These are phyloP conservation scores for Mortierella sp. DNA, from an alignment of 371 early-diverging fungal genomes.

Conservation along the genomic window DNA sequence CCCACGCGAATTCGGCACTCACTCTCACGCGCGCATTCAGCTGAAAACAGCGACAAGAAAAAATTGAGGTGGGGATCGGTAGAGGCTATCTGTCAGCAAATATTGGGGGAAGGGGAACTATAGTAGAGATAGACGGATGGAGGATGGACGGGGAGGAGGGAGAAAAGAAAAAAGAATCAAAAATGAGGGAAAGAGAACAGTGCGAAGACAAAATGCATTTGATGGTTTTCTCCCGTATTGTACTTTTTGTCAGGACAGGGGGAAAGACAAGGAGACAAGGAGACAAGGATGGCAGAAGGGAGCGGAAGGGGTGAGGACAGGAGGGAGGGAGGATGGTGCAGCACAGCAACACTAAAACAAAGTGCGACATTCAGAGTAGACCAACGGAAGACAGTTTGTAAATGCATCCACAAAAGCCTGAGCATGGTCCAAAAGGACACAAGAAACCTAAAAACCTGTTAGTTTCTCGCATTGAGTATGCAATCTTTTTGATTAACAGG, in stretches of 20 bases:
- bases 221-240: background rate
- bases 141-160: background rate
- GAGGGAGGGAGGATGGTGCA: slow-evolving; percentile 10
- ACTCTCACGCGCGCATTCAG: too few species aligned
- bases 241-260: background rate
- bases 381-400: background rate
- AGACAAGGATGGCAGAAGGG: background rate
- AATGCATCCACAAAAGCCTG: background rate
- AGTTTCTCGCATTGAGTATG: too few species aligned
- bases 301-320: background rate
- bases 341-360: slow-evolving; percentile 4
- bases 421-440: background rate
- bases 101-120: too few species aligned
- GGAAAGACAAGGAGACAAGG: background rate
- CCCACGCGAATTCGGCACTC: too few species aligned
- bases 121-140: background rate
- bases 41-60: too few species aligned
- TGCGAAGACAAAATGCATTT: too few species aligned
- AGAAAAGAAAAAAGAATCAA: background rate
- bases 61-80: too few species aligned
- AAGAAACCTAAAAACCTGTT: slow-evolving; percentile 3
- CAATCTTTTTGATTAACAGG: too few species aligned
- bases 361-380: background rate
- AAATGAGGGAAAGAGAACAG: background rate
- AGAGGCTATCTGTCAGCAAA: too few species aligned